Base-by-base conservation (phyloP, 805 yeast species). In the Priceomyces melissophilus region DNA sequence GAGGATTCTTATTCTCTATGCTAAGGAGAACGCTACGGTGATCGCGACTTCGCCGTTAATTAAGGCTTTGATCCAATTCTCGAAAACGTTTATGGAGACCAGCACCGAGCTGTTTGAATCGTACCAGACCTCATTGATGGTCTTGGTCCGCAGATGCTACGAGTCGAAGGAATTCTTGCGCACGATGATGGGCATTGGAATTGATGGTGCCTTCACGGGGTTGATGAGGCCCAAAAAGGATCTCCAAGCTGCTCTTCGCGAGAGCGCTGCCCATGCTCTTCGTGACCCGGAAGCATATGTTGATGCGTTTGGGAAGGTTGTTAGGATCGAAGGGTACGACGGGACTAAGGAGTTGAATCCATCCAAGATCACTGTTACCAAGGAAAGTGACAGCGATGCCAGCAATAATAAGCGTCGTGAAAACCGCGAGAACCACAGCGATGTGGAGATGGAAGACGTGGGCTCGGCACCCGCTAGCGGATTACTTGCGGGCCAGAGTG, bases 111-210 rank as follows among this genome's bases (percentile, higher is more conserved):
- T 44, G 17, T 40, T 41, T n/a, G 49, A 49, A 16, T 17, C 32
- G 10, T 46, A 44, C 23, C 55, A 52, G 39, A 44, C 42, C 20
- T 40, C 32, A 7, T 28, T 59, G 14, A 67, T 79, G 1, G 65
- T 78, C 10, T 63, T 88, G 27, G 57, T 82, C 1, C 75, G 96
- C 55, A 69, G 84, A 33, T 81, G 89, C 42, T 79, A 82, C 56
- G 97, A 89, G 58, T 75, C 79, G 2, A 57, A 65, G 0, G 72
- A 69, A 0, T 62, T 76, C 10, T 63, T 87, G 4, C 65, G 68
- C 23, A 63, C 65, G 8, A 61, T 75, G 30, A 76, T 87, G 52
- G 50, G 62, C 0, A 64, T 71, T 15, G 88, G 82, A 41, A 55
- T 86, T 9, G 57, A 70, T 3, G 66, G 62, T 17, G 61, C 70